Conservation (phyloP, 1,284 basidiomycete genomes). For the Tetrapyrgos nigripes region DNA sequence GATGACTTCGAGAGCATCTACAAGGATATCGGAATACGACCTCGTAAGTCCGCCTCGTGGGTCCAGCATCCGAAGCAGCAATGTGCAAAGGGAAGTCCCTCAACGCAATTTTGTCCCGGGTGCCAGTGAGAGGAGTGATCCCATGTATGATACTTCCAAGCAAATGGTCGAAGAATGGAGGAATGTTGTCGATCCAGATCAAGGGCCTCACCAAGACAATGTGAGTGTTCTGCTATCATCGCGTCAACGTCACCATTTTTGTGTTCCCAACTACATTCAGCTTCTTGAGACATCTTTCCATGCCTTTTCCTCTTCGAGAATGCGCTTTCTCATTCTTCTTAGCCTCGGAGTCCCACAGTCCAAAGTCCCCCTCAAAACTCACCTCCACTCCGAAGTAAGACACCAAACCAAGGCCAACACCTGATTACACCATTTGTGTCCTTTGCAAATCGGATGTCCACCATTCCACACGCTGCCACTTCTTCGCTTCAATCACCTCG, state of each 20-base stretch:
- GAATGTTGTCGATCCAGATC: slow-evolving; percentile 1
- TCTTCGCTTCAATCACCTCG: slow-evolving; percentile 16
- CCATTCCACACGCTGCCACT: slow-evolving; percentile 6
- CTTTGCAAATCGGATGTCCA: background rate
- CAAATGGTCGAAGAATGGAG: slow-evolving; percentile 10
- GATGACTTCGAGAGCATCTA: slow-evolving; percentile 6
- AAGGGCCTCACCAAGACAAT: too few relatives aligned
- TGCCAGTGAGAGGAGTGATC: background rate
- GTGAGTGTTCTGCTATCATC: background rate
- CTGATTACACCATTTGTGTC: background rate
- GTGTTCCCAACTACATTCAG: background rate
- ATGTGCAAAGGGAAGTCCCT: background rate
- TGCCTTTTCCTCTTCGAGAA: too few relatives aligned
- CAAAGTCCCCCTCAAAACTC: background rate
- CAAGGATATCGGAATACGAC: slow-evolving; percentile 15
- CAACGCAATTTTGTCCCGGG: background rate
- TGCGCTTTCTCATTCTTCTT: background rate
- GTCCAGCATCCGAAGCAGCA: background rate
- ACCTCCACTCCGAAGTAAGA: background rate
- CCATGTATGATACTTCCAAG: background rate
- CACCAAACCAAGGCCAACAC: background rate
- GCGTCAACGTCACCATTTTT: background rate
- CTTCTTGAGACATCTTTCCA: background rate
- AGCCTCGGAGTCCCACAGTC: background rate
- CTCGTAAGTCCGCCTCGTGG: slow-evolving; percentile 11